Evolutionary conservation across 805 yeast genomes (phyloP).

Genomic region (Cyberlindnera mrakii): DNA sequence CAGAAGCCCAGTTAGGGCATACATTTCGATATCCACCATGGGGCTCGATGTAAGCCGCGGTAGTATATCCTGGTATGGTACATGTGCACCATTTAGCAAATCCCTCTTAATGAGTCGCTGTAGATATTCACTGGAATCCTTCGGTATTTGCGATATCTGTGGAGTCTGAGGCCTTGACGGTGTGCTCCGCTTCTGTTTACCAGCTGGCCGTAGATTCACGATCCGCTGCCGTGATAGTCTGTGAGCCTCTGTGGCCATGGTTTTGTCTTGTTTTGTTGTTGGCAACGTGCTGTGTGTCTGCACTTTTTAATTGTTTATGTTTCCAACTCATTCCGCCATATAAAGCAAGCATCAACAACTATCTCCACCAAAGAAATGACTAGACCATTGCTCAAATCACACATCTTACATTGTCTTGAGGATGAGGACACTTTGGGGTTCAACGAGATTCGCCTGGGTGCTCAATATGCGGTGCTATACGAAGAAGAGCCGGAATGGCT

Average conservation of each 20-base stretch:
- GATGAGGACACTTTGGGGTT: constrained; percentile 19
- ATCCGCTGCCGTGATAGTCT: constrained; percentile 11
- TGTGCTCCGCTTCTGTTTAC: not conserved
- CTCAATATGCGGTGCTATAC: not conserved
- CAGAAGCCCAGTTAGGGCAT: constrained; percentile 40
- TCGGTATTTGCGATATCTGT: constrained; percentile 1
- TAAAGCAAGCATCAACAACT: not conserved
- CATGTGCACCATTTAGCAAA: constrained; percentile 1
- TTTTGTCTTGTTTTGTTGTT: not conserved
- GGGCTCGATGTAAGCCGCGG: constrained; percentile 36
- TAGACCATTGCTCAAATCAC: not conserved
- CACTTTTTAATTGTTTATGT: not conserved
- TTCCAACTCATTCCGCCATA: not conserved
- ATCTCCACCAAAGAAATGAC: not conserved
- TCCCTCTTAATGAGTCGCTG: constrained; percentile 1
- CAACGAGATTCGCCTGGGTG: constrained; percentile 16
- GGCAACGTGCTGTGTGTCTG: not conserved
- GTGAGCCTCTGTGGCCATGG: constrained; percentile 2
- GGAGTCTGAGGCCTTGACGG: constrained; percentile 3
- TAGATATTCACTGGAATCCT: constrained; percentile 1
- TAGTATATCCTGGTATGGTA: constrained; percentile 21
- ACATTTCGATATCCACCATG: constrained; percentile 37
- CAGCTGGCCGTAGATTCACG: constrained; percentile 6
- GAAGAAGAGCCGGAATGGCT: constrained; percentile 6
- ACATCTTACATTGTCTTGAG: constrained; percentile 6